These are phyloP conservation scores for Tolypocladium tundrense DNA, from an alignment of 2,329 filamentous ascomycete species.

Conservation along the genomic window DNA sequence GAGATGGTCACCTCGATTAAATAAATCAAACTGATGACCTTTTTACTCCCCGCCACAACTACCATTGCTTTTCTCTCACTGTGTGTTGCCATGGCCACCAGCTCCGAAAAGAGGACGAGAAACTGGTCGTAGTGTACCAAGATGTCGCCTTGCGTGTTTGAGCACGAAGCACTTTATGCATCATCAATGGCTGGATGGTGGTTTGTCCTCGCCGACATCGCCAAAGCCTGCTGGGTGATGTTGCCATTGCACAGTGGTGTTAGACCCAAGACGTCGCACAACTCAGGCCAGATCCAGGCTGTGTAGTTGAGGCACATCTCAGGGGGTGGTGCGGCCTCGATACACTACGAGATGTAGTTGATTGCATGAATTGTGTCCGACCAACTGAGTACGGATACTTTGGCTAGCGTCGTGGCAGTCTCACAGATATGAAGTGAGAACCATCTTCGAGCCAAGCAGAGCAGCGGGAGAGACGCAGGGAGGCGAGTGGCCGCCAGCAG, in stretches of 20 bases:
- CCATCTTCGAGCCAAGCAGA: too few relatives aligned
- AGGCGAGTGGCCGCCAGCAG: too few relatives aligned
- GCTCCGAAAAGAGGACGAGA: neutral
- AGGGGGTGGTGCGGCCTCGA: neutral
- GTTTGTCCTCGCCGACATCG: neutral
- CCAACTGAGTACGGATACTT: too few relatives aligned
- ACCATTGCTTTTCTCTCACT: neutral
- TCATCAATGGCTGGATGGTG: neutral
- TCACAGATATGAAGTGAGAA: too few relatives aligned
- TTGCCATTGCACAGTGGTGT: neutral
- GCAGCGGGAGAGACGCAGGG: too few relatives aligned
- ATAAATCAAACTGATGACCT: constrained; percentile 9
- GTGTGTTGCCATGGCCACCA: neutral
- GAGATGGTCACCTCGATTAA: constrained; percentile 9
- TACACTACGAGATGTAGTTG: neutral
- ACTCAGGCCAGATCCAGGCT: neutral
- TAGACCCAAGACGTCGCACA: neutral
- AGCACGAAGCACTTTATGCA: neutral
- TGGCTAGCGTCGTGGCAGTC: too few relatives aligned
- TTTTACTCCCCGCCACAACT: constrained; percentile 4
- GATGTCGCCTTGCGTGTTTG: neutral
- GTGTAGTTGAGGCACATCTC: neutral
- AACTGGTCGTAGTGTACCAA: neutral
- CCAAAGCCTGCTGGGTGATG: neutral
- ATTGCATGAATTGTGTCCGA: neutral